Percentiles rank a stretch among this genome's conserved stretches.
These are phyloP conservation scores for Penicillium cataractarum DNA, from an alignment of 495 filamentous ascomycete species.

Conservation along the genomic window DNA sequence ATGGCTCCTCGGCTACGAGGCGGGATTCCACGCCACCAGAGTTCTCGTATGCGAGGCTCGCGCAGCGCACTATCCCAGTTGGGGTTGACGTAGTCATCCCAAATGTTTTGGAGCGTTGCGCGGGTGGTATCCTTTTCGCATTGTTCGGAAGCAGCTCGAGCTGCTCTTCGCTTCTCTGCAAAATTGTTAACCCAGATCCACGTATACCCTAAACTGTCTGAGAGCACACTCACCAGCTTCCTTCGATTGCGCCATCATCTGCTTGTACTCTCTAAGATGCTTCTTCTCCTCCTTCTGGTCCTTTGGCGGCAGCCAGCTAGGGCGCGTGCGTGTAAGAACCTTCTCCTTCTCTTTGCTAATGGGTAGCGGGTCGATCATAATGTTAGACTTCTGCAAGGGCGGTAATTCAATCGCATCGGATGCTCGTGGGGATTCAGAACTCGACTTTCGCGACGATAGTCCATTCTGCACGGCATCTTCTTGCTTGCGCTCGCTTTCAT, in stretches of 20 bases:
- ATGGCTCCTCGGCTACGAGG: constrained; percentile 77
- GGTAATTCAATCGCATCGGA: constrained; percentile 68
- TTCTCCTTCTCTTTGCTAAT: constrained; percentile 97
- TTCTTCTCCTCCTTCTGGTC: constrained; percentile 88
- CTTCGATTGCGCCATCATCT: constrained; percentile 82
- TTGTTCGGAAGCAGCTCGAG: constrained; percentile 51
- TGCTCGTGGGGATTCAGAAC: constrained; percentile 57
- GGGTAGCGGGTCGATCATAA: constrained; percentile 95
- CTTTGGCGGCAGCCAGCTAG: constrained; percentile 95
- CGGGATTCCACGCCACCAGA: constrained; percentile 94
- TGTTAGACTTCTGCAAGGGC: constrained; percentile 80
- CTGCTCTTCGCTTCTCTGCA: constrained; percentile 53
- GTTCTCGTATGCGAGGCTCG: constrained; percentile 77
- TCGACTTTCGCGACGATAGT: constrained; percentile 45
- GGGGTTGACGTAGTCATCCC: constrained; percentile 86
- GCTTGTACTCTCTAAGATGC: constrained; percentile 89
- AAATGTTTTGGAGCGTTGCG: constrained; percentile 67
- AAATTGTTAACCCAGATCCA: constrained; percentile 10
- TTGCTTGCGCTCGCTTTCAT: constrained; percentile 58
- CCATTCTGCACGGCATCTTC: constrained; percentile 57
- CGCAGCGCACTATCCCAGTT: constrained; percentile 78
- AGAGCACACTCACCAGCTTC: constrained; percentile 62
- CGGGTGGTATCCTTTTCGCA: constrained; percentile 70
- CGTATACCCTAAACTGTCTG: not conserved
- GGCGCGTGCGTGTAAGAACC: constrained; percentile 85